Conservation (phyloP, 805 yeast species). For the Schwanniomyces pseudopolymorphus region DNA sequence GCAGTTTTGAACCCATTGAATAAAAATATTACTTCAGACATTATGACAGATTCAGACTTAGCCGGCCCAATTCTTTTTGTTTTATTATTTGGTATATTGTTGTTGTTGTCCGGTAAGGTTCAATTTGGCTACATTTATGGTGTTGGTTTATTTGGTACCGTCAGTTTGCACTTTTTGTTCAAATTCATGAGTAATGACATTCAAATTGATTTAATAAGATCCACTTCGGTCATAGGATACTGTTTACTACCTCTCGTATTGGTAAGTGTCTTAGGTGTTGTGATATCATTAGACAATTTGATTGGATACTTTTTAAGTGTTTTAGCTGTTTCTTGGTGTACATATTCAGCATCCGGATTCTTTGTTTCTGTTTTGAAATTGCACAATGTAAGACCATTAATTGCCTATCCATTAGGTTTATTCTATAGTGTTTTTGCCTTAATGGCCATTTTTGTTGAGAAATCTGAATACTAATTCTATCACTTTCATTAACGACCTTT, state of each 20-base stretch:
- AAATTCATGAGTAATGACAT: constrained; percentile 77
- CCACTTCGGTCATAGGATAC: constrained; percentile 92
- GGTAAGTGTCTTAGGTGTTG: constrained; percentile 68
- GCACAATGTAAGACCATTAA: constrained; percentile 80
- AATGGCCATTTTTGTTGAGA: constrained; percentile 83
- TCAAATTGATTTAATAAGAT: constrained; percentile 58
- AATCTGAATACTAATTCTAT: constrained; percentile 11
- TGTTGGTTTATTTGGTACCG: constrained; percentile 87
- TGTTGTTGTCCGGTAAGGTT: constrained; percentile 85
- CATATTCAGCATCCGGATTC: constrained; percentile 89
- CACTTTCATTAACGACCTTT: not conserved
- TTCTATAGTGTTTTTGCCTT: constrained; percentile 93
- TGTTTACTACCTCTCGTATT: constrained; percentile 87
- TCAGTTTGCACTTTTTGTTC: constrained; percentile 79
- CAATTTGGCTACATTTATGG: constrained; percentile 98
- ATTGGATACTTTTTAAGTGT: constrained; percentile 70
- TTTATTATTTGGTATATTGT: constrained; percentile 77
- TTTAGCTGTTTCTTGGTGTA: constrained; percentile 82
- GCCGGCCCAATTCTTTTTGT: constrained; percentile 95
- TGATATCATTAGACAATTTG: constrained; percentile 65
- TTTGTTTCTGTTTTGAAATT: constrained; percentile 82
- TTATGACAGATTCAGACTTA: constrained; percentile 82
- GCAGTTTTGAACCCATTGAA: constrained; percentile 82
- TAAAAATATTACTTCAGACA: constrained; percentile 61
- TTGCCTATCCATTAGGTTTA: constrained; percentile 89